Percentiles rank a stretch among this genome's conserved stretches.
Evolutionary conservation across 495 filamentous ascomycete genomes (phyloP).

Genomic region (Talaromyces stipitatus): DNA sequence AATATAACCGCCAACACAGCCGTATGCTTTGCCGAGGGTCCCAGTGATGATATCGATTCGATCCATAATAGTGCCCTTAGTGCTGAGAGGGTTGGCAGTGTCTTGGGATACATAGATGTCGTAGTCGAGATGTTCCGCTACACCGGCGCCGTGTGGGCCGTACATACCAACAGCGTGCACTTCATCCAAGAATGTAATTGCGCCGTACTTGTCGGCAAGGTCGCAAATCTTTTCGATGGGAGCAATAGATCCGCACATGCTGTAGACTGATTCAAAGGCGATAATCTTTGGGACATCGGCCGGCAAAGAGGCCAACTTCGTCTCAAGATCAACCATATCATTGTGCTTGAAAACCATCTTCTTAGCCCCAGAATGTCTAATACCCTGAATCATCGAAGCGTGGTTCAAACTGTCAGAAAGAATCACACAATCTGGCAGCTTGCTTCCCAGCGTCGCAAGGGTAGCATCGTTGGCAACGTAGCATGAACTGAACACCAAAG

Average conservation of each 20-base stretch:
- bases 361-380: conserved; percentile 89
- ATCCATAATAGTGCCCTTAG: conserved; percentile 82
- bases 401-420: conserved; percentile 94
- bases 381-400: conserved; percentile 98
- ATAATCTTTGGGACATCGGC: conserved; percentile 89
- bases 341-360: conserved; percentile 99
- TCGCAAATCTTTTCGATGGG: conserved; percentile 95
- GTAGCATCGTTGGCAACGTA: conserved; percentile 98
- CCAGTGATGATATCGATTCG: conserved; percentile 96
- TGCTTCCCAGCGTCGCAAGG: conserved; percentile 89
- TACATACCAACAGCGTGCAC: conserved; percentile 99
- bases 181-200: conserved; percentile 95
- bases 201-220: conserved; percentile 93
- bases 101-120: conserved; percentile 49
- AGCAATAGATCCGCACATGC: conserved; percentile 96
- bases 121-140: conserved; percentile 95
- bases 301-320: conserved; percentile 82
- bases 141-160: conserved; percentile 89
- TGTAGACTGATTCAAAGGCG: conserved; percentile 96
- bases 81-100: conserved; percentile 54
- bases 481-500: conserved; percentile 92
- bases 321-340: conserved; percentile 80
- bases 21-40: conserved; percentile 95
- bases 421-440: conserved; percentile 93
- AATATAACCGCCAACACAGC: conserved; percentile 96